phyloP scores from a whole-genome alignment of 768 basidiomycete species.

The Serpula lacrymans region DNA sequence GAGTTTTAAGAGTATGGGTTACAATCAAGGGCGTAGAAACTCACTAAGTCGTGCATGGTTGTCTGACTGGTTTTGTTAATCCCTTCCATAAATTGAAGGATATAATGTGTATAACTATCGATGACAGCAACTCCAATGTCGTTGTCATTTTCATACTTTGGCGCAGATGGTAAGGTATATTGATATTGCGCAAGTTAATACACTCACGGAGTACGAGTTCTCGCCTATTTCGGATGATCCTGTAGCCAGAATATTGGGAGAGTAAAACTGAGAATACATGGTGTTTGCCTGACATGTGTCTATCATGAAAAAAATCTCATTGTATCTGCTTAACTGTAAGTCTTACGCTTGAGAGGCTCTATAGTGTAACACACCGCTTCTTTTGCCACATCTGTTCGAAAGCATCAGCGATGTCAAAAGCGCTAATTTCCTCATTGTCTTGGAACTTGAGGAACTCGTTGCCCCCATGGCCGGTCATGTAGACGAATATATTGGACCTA shows the following conservation, averaged over 20 bases:
- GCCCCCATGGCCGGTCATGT: conserved; percentile 98
- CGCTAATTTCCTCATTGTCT: conserved; percentile 96
- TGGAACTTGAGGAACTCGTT: conserved; percentile 99
- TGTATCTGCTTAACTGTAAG: conserved; percentile 55
- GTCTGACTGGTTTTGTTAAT: conserved; percentile 86
- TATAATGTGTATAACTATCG: conserved; percentile 90
- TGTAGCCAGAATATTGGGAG: conserved; percentile 88
- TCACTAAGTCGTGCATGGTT: conserved; percentile 78
- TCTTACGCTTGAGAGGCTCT: neutral
- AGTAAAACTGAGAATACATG: conserved; percentile 91
- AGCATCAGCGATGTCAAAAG: conserved; percentile 96
- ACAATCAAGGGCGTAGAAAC: conserved; percentile 22
- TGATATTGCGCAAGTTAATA: neutral
- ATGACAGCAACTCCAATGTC: conserved; percentile 97
- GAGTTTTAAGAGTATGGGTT: conserved; percentile 2
- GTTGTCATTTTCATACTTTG: conserved; percentile 85
- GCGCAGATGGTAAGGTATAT: conserved; percentile 1
- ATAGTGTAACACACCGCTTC: conserved; percentile 56
- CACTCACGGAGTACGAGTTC: conserved; percentile 87
- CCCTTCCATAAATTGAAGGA: conserved; percentile 87
- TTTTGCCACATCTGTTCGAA: conserved; percentile 99
- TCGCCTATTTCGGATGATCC: conserved; percentile 82
- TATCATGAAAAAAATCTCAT: conserved; percentile 96
- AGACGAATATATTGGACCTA: conserved; percentile 90
- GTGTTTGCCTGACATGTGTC: conserved; percentile 98